Evolutionary conservation across 768 basidiomycete genomes (phyloP).

Genomic region (Hericium erinaceus): DNA sequence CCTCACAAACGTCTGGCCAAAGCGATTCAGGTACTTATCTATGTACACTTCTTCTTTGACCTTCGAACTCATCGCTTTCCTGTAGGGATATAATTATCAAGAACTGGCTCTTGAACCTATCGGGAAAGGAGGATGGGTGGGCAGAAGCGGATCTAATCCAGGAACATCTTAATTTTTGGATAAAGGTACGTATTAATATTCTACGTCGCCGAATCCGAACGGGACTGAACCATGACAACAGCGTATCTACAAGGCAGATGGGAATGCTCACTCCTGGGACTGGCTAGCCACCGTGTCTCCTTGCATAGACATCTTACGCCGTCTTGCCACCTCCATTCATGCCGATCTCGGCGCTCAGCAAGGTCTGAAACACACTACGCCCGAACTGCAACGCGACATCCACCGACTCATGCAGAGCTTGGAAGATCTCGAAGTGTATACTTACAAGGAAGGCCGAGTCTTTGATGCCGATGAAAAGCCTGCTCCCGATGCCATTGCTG

Average conservation of each 20-base stretch:
- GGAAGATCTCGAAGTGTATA: not conserved
- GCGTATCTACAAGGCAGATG: constrained; percentile 24
- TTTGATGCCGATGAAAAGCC: not conserved
- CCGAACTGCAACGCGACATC: constrained; percentile 24
- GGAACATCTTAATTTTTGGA: constrained; percentile 26
- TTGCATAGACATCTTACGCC: constrained; percentile 20
- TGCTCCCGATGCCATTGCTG: not conserved
- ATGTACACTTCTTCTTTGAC: too few relatives aligned
- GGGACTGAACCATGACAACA: not conserved
- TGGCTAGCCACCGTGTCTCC: constrained; percentile 25
- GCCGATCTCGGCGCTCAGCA: constrained; percentile 19
- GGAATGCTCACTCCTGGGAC: constrained; percentile 25
- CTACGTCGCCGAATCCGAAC: too few relatives aligned
- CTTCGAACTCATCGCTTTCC: not conserved
- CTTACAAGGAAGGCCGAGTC: not conserved
- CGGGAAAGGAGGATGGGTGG: constrained; percentile 16
- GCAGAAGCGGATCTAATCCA: constrained; percentile 25
- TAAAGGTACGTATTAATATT: constrained; percentile 17
- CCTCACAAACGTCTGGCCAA: constrained; percentile 13
- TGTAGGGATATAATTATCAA: constrained; percentile 20
- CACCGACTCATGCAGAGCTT: not conserved
- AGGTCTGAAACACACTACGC: constrained; percentile 22
- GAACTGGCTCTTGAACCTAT: constrained; percentile 26
- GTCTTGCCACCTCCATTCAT: constrained; percentile 19
- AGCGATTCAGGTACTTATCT: constrained; percentile 3